Evolutionary conservation across 176 grass and related monocot species (phyloP).

Genomic region (Raddia distichophylla): DNA sequence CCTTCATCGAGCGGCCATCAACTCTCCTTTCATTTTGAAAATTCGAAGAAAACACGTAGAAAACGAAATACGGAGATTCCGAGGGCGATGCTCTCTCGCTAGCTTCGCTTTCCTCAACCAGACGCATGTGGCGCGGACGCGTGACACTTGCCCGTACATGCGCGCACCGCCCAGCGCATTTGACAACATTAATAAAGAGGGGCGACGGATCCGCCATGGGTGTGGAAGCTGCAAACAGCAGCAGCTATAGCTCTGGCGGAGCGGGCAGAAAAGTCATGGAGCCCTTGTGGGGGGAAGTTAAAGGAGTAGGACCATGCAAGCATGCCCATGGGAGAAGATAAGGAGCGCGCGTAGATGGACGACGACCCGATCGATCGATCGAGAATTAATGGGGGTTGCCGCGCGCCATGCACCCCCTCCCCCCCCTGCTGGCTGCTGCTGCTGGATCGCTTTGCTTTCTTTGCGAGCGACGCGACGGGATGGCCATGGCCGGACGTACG

Average conservation of each 20-base stretch:
- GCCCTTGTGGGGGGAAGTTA: slow-evolving; percentile 11
- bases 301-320: not conserved
- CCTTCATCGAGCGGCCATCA: too few relatives aligned
- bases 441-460: not conserved
- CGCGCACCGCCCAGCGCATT: not conserved
- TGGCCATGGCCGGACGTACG: too few relatives aligned
- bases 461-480: not conserved
- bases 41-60: too few relatives aligned
- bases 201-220: not conserved
- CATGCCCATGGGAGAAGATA: not conserved
- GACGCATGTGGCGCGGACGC: not conserved
- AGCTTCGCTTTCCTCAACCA: not conserved
- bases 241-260: too few relatives aligned
- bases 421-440: too few relatives aligned
- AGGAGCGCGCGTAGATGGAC: not conserved
- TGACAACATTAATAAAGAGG: not conserved
- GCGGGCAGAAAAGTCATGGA: slow-evolving; percentile 33
- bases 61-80: too few relatives aligned
- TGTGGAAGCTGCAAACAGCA: not conserved
- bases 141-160: not conserved
- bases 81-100: too few relatives aligned
- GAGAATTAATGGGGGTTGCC: slow-evolving; percentile 22
- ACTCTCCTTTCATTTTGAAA: too few relatives aligned
- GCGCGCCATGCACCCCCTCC: not conserved
- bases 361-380: not conserved